phyloP scores from a whole-genome alignment of 495 filamentous ascomycete genomes.

The Talaromyces trachyspermus region DNA sequence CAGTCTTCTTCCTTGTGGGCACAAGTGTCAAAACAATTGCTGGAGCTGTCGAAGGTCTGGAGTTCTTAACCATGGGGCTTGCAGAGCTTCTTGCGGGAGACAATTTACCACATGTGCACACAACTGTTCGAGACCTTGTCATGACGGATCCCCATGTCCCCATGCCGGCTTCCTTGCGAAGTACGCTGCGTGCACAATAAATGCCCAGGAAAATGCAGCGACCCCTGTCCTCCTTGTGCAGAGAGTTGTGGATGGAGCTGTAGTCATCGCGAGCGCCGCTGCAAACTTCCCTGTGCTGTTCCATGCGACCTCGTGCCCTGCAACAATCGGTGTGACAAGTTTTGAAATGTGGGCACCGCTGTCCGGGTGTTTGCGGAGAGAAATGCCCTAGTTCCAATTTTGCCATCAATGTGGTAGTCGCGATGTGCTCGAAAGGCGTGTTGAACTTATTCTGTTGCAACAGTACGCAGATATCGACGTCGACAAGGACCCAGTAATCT shows the following conservation, averaged over 20 bases:
- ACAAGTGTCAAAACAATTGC: conserved; percentile 40
- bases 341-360: conserved; percentile 56
- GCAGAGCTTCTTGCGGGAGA: conserved; percentile 36
- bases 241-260: conserved; percentile 49
- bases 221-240: conserved; percentile 56
- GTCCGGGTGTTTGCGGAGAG: conserved; percentile 57
- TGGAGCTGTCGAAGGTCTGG: conserved; percentile 27
- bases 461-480: conserved; percentile 47
- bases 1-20: conserved; percentile 13
- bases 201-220: conserved; percentile 46
- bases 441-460: conserved; percentile 44
- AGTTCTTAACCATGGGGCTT: conserved; percentile 31
- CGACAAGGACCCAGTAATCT: conserved; percentile 45
- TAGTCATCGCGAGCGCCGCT: conserved; percentile 37
- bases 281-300: conserved; percentile 52
- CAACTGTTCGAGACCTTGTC: conserved; percentile 40
- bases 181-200: conserved; percentile 44
- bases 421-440: conserved; percentile 14
- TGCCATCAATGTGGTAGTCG: conserved; percentile 46
- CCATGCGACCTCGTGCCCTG: conserved; percentile 54
- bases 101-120: conserved; percentile 47
- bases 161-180: conserved; percentile 49
- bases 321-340: conserved; percentile 45
- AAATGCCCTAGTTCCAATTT: conserved; percentile 39
- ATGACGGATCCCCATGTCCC: conserved; percentile 38